Percentiles rank a stretch among this genome's conserved stretches.
phyloP scores from a whole-genome alignment of 2,329 filamentous ascomycete species.

The Sporothrix protearum region DNA sequence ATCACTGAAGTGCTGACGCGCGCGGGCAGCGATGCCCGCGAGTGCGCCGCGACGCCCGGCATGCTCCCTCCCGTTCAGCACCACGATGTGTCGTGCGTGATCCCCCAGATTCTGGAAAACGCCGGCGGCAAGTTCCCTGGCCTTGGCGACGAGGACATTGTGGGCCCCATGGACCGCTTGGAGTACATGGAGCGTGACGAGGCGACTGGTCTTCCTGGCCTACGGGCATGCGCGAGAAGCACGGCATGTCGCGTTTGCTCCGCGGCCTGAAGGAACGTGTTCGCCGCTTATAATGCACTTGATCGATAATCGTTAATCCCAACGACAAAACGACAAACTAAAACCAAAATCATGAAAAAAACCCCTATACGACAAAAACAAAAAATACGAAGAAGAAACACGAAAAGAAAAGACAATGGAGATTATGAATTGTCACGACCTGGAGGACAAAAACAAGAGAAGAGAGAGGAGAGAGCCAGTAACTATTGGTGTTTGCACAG shows the following conservation, averaged over 20 bases:
- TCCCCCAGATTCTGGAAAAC: conserved; percentile 64
- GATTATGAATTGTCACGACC: conserved; percentile 6
- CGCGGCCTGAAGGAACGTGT: conserved; percentile 43
- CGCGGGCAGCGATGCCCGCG: conserved; percentile 29
- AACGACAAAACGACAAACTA: background rate
- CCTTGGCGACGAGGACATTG: conserved; percentile 85
- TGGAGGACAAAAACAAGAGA: background rate
- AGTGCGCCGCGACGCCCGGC: conserved; percentile 33
- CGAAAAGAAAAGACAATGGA: background rate
- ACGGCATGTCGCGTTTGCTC: conserved; percentile 42
- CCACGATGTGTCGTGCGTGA: conserved; percentile 58
- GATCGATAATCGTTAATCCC: background rate
- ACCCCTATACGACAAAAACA: background rate
- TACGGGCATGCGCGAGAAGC: conserved; percentile 12
- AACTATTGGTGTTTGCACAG: conserved; percentile 5
- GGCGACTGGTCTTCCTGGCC: background rate
- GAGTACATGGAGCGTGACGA: conserved; percentile 30
- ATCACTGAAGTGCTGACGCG: conserved; percentile 33
- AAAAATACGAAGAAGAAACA: background rate
- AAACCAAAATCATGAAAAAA: background rate
- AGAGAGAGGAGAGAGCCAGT: background rate
- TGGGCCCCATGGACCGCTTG: conserved; percentile 79
- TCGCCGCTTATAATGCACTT: conserved; percentile 8
- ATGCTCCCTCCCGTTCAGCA: conserved; percentile 39
- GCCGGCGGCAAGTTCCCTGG: conserved; percentile 81